Percentiles rank a stretch among this genome's conserved stretches.
These are phyloP conservation scores for Thelephora terrestris DNA, from an alignment of 1,284 basidiomycete species.

Conservation along the genomic window DNA sequence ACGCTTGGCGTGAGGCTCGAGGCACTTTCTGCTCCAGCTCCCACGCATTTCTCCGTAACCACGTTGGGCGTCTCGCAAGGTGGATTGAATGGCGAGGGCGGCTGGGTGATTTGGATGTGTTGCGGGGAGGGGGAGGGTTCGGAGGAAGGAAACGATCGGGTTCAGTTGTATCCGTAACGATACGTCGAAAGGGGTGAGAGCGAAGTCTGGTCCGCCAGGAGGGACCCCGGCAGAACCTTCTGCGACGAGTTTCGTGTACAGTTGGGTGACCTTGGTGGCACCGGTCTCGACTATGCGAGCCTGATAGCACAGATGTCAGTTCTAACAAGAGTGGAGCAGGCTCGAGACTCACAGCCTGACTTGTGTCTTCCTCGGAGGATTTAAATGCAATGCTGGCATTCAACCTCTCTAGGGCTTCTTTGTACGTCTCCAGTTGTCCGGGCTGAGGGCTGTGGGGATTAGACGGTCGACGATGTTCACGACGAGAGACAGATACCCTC, in stretches of 20 bases:
- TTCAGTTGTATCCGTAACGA: conserved; percentile 41
- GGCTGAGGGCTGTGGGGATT: conserved; percentile 47
- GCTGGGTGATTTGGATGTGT: conserved; percentile 75
- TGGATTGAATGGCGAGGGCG: conserved; percentile 46
- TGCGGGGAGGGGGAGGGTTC: conserved; percentile 58
- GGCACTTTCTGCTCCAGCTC: conserved; percentile 58
- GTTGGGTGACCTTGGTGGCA: conserved; percentile 64
- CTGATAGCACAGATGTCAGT: conserved; percentile 23
- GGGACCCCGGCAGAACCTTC: conserved; percentile 66
- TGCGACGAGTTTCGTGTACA: conserved; percentile 73
- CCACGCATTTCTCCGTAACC: conserved; percentile 81
- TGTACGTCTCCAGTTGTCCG: conserved; percentile 52
- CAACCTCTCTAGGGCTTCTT: conserved; percentile 59
- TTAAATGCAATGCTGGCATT: conserved; percentile 75
- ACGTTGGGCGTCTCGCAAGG: conserved; percentile 63
- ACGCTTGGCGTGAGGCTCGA: conserved; percentile 59
- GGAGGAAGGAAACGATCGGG: conserved; percentile 57
- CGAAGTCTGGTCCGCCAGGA: conserved; percentile 48
- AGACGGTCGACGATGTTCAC: background rate
- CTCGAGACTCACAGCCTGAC: conserved; percentile 41
- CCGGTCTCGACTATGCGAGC: conserved; percentile 71
- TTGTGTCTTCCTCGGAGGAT: conserved; percentile 43
- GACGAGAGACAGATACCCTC: conserved; percentile 41
- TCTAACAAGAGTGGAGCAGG: background rate
- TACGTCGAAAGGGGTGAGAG: conserved; percentile 43